Evolutionary conservation across 2,329 filamentous ascomycete genomes (phyloP).

Genomic region (Juglanconis oblonga): DNA sequence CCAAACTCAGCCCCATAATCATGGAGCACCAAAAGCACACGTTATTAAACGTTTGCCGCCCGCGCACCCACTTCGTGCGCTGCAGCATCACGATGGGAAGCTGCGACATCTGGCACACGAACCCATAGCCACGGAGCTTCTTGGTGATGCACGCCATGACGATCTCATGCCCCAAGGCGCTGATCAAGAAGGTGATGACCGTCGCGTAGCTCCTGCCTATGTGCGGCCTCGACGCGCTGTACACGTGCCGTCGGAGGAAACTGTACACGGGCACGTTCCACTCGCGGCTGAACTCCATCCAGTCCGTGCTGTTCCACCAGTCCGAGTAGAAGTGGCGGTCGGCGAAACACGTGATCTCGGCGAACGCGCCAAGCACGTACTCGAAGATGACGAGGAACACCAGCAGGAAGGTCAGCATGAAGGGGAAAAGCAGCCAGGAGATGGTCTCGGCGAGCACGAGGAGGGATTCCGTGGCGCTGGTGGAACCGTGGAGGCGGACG

Average conservation of each 20-base stretch:
- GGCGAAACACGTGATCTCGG: conserved; percentile 88
- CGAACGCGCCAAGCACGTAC: conserved; percentile 90
- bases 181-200: conserved; percentile 86
- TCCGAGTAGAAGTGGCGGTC: conserved; percentile 89
- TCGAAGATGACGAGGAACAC: conserved; percentile 99
- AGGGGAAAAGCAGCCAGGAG: conserved; percentile 88
- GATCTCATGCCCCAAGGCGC: conserved; percentile 85
- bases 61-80: conserved; percentile 71
- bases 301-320: conserved; percentile 78
- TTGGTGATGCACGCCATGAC: conserved; percentile 98
- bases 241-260: conserved; percentile 92
- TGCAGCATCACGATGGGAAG: conserved; percentile 93
- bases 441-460: conserved; percentile 88
- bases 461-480: conserved; percentile 59
- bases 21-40: conserved; percentile 90
- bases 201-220: conserved; percentile 78
- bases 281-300: conserved; percentile 93
- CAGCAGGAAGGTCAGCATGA: conserved; percentile 92
- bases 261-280: conserved; percentile 99
- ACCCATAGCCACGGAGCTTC: conserved; percentile 92
- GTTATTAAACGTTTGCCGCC: conserved; percentile 78
- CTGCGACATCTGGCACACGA: conserved; percentile 93
- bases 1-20: conserved; percentile 80
- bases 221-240: conserved; percentile 73
- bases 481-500: conserved; percentile 43